Percentiles rank a stretch among this genome's conserved stretches.
These are phyloP conservation scores for Chrysanthemum seticuspe DNA, from an alignment of 129 eudicot species.

Conservation along the genomic window DNA sequence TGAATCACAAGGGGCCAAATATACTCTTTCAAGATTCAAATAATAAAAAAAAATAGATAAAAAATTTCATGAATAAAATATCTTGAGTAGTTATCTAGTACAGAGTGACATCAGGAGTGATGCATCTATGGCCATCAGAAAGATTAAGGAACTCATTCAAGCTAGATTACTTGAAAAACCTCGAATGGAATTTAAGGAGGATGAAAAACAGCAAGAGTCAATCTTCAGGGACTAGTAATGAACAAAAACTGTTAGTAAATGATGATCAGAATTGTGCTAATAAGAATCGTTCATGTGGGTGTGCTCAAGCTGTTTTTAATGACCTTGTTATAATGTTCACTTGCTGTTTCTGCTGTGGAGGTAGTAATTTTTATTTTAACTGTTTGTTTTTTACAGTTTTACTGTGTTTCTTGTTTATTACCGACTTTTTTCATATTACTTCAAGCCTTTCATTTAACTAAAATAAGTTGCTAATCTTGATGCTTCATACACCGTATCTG, in stretches of 20 bases:
- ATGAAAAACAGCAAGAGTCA: no score
- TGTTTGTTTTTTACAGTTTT: no score
- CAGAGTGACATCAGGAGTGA: neutral
- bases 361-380: neutral
- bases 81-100: neutral
- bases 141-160: conserved; percentile 28
- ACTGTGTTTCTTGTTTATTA: no score
- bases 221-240: no score
- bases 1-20: neutral
- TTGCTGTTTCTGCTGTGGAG: conserved; percentile 5
- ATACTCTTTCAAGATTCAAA: neutral
- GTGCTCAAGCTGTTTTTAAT: neutral
- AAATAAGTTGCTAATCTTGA: no score
- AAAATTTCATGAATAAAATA: neutral
- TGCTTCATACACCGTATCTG: no score
- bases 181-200: conserved; percentile 27
- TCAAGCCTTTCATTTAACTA: no score
- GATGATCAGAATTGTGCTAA: no score
- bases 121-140: conserved; percentile 39
- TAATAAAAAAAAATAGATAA: neutral
- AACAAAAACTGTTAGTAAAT: no score
- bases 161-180: conserved; percentile 31
- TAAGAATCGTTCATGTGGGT: neutral
- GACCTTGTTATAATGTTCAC: neutral
- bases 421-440: no score